A percentile compares a stretch with the other conserved stretches of the same genome.
Evolutionary conservation across 805 yeast genomes (phyloP).

Genomic region (Cyberlindnera mississippiensis): DNA sequence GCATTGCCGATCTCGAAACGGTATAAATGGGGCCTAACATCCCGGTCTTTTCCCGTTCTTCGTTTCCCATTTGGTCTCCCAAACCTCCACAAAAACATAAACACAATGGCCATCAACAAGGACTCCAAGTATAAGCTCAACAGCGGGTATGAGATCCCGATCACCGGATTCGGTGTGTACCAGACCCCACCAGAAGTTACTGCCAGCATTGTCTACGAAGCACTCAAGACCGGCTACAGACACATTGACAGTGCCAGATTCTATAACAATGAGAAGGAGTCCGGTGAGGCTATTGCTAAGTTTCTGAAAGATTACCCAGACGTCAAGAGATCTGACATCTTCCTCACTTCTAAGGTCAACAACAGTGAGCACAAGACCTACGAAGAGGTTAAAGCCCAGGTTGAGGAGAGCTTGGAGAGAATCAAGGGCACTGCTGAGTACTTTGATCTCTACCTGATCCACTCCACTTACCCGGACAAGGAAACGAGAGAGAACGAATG

Average conservation of each 20-base stretch:
- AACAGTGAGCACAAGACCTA: conserved; percentile 9
- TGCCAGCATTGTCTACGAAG: conserved; percentile 20
- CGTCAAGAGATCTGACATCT: conserved; percentile 22
- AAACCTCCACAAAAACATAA: no score
- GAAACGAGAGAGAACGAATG: conserved; percentile 54
- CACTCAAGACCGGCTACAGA: conserved; percentile 25
- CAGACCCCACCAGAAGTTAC: conserved; percentile 23
- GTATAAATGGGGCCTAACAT: no score
- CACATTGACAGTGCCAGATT: conserved; percentile 23
- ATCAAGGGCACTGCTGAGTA: conserved; percentile 49
- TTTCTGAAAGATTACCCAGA: conserved; percentile 21
- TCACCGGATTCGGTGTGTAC: conserved; percentile 25
- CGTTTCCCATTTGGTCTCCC: no score
- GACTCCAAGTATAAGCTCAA: conserved; percentile 17
- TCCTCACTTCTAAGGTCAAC: conserved; percentile 24
- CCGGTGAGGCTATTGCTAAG: conserved; percentile 21
- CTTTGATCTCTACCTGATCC: conserved; percentile 68
- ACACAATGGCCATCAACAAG: conserved; percentile 10
- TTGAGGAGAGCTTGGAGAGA: conserved; percentile 47
- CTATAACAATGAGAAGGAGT: conserved; percentile 22
- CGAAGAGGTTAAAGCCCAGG: conserved; percentile 29
- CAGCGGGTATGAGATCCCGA: conserved; percentile 22
- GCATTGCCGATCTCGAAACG: no score
- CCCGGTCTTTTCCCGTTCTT: no score
- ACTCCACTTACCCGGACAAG: conserved; percentile 54